A percentile compares a stretch with the other conserved stretches of the same genome.
Conservation (phyloP, 345 rosid genomes). For the Brassica cretica region DNA sequence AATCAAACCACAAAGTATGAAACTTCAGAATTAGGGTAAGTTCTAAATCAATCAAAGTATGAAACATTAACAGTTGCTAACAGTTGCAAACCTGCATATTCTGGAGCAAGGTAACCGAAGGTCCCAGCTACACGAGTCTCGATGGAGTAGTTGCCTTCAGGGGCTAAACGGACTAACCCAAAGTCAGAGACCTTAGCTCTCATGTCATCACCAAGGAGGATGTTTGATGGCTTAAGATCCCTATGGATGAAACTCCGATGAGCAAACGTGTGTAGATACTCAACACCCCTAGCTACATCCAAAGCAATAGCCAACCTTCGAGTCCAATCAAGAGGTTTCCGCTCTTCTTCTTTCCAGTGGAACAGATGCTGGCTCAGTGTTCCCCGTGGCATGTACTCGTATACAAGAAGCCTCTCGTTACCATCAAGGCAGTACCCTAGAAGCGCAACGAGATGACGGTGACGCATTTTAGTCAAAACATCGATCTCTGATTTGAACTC, state of each 20-base stretch:
- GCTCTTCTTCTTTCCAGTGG: constrained; percentile 50
- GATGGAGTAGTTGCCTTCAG: constrained; percentile 51
- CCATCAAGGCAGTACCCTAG: constrained; percentile 88
- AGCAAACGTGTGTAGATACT: constrained; percentile 59
- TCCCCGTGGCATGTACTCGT: constrained; percentile 66
- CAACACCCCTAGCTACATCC: constrained; percentile 64
- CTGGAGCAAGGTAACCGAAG: constrained; percentile 65
- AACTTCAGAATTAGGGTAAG: background rate
- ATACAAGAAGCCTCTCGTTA: constrained; percentile 77
- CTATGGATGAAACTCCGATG: constrained; percentile 64
- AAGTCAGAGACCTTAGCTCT: constrained; percentile 66
- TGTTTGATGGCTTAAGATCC: constrained; percentile 64
- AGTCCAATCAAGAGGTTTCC: constrained; percentile 57
- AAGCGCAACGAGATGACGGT: constrained; percentile 79
- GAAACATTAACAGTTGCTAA: background rate
- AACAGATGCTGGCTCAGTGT: constrained; percentile 56
- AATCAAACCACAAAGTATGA: constrained; percentile 10
- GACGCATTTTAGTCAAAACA: constrained; percentile 81
- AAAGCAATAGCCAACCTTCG: constrained; percentile 56
- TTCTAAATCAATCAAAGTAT: background rate
- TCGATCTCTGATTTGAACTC: constrained; percentile 84
- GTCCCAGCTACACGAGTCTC: constrained; percentile 62
- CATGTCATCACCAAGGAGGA: constrained; percentile 64
- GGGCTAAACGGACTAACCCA: constrained; percentile 61
- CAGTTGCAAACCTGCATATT: constrained; percentile 50